Evolutionary conservation across 495 filamentous ascomycete genomes (phyloP).

Genomic region (Neurospora sp.): DNA sequence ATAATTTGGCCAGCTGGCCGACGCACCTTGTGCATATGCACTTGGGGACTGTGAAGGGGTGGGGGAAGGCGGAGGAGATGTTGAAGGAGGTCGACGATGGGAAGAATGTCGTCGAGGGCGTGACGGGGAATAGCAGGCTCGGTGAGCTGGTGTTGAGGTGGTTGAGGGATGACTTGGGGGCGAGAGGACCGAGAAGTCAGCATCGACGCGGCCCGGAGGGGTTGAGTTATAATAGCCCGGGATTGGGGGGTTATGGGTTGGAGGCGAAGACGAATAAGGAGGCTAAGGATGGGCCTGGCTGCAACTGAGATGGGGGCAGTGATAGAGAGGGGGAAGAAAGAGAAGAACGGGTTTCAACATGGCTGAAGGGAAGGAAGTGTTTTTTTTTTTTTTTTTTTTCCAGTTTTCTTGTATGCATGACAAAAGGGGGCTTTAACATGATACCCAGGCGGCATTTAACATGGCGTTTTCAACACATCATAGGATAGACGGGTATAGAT

Average conservation of each 20-base stretch:
- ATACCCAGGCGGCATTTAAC: slow-evolving; percentile 20
- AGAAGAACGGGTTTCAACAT: background rate
- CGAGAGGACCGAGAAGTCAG: slow-evolving; percentile 63
- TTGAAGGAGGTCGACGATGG: slow-evolving; percentile 18
- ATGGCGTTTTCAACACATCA: slow-evolving; percentile 9
- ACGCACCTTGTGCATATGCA: slow-evolving; percentile 94
- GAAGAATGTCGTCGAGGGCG: slow-evolving; percentile 33
- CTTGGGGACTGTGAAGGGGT: slow-evolving; percentile 72
- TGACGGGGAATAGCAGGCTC: slow-evolving; percentile 59
- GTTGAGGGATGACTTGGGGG: slow-evolving; percentile 73
- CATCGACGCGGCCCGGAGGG: slow-evolving; percentile 51
- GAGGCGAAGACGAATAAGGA: slow-evolving; percentile 42
- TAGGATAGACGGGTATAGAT: background rate
- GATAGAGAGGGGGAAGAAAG: background rate
- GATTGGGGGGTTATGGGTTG: slow-evolving; percentile 72
- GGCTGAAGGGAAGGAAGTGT: background rate
- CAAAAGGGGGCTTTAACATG: slow-evolving; percentile 10
- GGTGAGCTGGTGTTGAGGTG: slow-evolving; percentile 81
- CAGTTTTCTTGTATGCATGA: background rate
- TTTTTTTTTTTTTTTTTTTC: background rate
- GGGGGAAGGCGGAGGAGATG: slow-evolving; percentile 55
- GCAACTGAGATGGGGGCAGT: background rate
- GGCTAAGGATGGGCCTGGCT: background rate
- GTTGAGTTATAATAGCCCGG: slow-evolving; percentile 59
- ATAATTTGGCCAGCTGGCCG: slow-evolving; percentile 87